Conservation (phyloP, 306 rosid genomes). For the Ormosia emarginata region DNA sequence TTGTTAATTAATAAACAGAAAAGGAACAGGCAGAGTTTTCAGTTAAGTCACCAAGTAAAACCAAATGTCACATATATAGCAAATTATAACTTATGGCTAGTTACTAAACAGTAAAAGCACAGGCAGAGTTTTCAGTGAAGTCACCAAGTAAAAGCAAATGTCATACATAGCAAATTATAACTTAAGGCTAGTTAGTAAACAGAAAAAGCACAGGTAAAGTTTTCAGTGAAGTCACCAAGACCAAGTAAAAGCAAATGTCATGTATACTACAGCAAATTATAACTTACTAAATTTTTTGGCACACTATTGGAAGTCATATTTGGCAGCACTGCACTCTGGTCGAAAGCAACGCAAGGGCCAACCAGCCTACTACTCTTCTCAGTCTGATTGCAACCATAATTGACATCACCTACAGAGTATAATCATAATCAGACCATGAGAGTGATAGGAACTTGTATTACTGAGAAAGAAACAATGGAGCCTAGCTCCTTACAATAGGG, state of each 20-base stretch:
- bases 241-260: slow-evolving; percentile 17
- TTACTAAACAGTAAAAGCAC: neutral
- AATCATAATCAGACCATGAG: slow-evolving; percentile 16
- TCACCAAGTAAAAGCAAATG: slow-evolving; percentile 19
- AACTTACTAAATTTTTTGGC: slow-evolving; percentile 55
- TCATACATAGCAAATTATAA: neutral
- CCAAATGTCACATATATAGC: neutral
- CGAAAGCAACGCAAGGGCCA: slow-evolving; percentile 33
- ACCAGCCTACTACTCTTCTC: slow-evolving; percentile 45
- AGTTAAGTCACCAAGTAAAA: slow-evolving; percentile 11
- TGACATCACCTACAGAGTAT: slow-evolving; percentile 49
- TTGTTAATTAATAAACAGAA: neutral
- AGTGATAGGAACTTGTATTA: too few relatives aligned
- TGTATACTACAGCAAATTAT: neutral
- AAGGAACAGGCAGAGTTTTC: neutral
- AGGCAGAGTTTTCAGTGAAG: neutral
- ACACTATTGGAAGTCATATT: slow-evolving; percentile 37
- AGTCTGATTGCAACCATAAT: slow-evolving; percentile 36
- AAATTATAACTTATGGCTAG: slow-evolving; percentile 30
- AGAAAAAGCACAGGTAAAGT: neutral
- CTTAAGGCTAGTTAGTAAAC: slow-evolving; percentile 27
- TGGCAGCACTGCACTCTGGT: slow-evolving; percentile 38
- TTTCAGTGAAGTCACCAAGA: neutral
- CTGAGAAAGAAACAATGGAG: too few relatives aligned
- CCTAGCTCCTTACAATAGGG: too few relatives aligned